Evolutionary conservation across 2,329 filamentous ascomycete genomes (phyloP).

Genomic region (Diplodia intermedia): DNA sequence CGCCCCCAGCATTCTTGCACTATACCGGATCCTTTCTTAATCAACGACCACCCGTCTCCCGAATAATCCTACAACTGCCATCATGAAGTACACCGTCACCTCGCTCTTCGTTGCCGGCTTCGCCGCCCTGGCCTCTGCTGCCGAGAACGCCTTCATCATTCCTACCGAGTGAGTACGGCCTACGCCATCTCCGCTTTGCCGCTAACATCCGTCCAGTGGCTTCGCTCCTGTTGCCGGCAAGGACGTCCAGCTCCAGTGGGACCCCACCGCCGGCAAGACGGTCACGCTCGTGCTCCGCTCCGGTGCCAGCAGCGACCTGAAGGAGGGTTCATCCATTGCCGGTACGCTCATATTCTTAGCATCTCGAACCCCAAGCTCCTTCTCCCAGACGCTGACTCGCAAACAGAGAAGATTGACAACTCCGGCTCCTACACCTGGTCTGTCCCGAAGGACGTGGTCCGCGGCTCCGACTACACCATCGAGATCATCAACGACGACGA

Average conservation of each 20-base stretch:
- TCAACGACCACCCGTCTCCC: background rate
- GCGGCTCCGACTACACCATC: slow-evolving; percentile 59
- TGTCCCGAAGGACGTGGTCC: slow-evolving; percentile 50
- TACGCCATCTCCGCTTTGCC: background rate
- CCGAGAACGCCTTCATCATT: slow-evolving; percentile 57
- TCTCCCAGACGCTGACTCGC: background rate
- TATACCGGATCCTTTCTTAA: slow-evolving; percentile 7
- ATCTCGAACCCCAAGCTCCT: background rate
- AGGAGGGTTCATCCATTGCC: slow-evolving; percentile 51
- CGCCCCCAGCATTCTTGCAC: slow-evolving; percentile 11
- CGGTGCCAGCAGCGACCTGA: slow-evolving; percentile 50
- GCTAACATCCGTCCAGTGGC: slow-evolving; percentile 43
- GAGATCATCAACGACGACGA: slow-evolving; percentile 60
- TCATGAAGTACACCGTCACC: slow-evolving; percentile 53
- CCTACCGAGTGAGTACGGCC: slow-evolving; percentile 33
- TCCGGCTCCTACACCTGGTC: slow-evolving; percentile 58
- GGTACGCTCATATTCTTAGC: slow-evolving; percentile 46
- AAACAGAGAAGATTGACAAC: slow-evolving; percentile 56
- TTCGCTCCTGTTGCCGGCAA: slow-evolving; percentile 56
- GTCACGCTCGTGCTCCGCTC: slow-evolving; percentile 58
- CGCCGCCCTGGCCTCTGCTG: slow-evolving; percentile 52
- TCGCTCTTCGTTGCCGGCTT: slow-evolving; percentile 54
- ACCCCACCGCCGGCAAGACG: slow-evolving; percentile 57
- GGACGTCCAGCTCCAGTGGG: slow-evolving; percentile 57
- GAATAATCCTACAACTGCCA: slow-evolving; percentile 36